Percentiles rank a stretch among this genome's conserved stretches.
phyloP scores from a whole-genome alignment of 345 rosid genomes.

The Dipteronia sinensis region DNA sequence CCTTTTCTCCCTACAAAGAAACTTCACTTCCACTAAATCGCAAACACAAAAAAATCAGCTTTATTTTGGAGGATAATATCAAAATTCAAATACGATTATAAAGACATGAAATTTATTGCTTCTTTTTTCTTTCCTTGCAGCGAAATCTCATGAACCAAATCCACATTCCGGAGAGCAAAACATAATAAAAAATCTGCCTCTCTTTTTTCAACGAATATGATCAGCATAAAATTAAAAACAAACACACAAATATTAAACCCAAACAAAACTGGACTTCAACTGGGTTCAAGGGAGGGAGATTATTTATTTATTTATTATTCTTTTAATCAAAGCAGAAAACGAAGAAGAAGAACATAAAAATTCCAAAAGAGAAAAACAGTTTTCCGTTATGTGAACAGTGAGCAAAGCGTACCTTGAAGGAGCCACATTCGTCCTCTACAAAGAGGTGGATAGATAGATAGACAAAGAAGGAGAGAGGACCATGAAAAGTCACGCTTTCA shows the following conservation, averaged over 20 bases:
- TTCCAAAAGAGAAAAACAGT: slow-evolving; percentile 16
- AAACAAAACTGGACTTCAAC: not conserved
- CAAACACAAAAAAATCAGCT: not conserved
- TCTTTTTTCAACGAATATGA: not conserved
- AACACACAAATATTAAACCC: not conserved
- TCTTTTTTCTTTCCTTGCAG: not conserved
- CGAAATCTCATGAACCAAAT: not conserved
- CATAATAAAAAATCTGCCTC: no score
- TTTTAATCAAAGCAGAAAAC: not conserved
- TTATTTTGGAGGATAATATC: slow-evolving; percentile 4
- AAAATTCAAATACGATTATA: not conserved
- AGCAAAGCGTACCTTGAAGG: slow-evolving; percentile 28
- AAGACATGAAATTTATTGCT: not conserved
- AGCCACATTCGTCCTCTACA: slow-evolving; percentile 18
- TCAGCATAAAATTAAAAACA: not conserved
- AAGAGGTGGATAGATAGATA: not conserved
- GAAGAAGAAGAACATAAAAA: not conserved
- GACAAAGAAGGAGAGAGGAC: slow-evolving; percentile 13
- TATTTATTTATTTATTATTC: not conserved
- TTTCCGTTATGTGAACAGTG: slow-evolving; percentile 42
- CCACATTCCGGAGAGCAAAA: not conserved
- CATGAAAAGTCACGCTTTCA: slow-evolving; percentile 50
- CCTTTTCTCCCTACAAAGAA: not conserved
- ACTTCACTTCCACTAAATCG: not conserved
- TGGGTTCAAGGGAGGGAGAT: slow-evolving; percentile 23